These are phyloP conservation scores for Yamadazyma jaroonii DNA, from an alignment of 1,139 yeast species.

Conservation along the genomic window DNA sequence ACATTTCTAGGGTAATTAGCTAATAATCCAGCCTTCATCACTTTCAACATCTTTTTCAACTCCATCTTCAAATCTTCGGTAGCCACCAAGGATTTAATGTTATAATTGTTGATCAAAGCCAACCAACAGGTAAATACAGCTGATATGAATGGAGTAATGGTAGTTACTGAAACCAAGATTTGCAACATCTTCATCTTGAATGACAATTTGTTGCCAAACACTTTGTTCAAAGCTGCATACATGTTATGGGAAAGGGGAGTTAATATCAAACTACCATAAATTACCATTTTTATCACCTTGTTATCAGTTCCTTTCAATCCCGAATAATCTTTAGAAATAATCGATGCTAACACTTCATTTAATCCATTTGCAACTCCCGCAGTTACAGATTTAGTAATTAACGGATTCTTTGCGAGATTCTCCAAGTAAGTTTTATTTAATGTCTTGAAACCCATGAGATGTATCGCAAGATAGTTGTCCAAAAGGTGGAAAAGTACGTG, in stretches of 20 bases:
- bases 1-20: conserved; percentile 56
- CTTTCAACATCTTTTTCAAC: conserved; percentile 16
- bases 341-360: conserved; percentile 58
- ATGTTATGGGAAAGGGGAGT: conserved; percentile 75
- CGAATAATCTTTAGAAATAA: conserved; percentile 46
- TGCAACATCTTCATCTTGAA: conserved; percentile 49
- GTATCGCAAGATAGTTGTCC: neutral
- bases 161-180: conserved; percentile 54
- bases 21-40: conserved; percentile 39
- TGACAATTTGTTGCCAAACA: conserved; percentile 40
- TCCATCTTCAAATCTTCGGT: conserved; percentile 18
- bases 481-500: too few species aligned
- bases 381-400: conserved; percentile 59
- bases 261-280: conserved; percentile 66
- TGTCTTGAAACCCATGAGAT: conserved; percentile 26
- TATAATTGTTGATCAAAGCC: conserved; percentile 41
- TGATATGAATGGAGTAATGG: conserved; percentile 64
- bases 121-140: conserved; percentile 58
- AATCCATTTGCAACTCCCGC: conserved; percentile 55
- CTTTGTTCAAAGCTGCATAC: conserved; percentile 44
- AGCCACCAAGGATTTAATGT: conserved; percentile 1
- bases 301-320: conserved; percentile 13
- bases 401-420: conserved; percentile 47
- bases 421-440: conserved; percentile 34
- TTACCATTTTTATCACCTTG: conserved; percentile 62